phyloP scores from a whole-genome alignment of 2,329 filamentous ascomycete species.

The Paecilomyces niveus region DNA sequence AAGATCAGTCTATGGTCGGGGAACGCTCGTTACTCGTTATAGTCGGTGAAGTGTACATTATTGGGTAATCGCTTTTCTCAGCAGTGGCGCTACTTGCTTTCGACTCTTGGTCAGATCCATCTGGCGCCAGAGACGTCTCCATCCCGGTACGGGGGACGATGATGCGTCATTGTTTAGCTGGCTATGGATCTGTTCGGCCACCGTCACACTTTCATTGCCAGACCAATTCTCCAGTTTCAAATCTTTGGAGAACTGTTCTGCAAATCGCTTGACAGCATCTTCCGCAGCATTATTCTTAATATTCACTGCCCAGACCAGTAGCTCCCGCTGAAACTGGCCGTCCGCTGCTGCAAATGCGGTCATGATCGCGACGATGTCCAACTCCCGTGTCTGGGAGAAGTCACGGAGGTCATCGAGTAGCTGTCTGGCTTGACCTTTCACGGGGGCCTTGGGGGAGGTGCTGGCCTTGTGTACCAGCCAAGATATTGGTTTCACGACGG shows the following conservation, averaged over 20 bases:
- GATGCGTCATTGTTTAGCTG: constrained; percentile 8
- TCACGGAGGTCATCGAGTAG: constrained; percentile 36
- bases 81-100: constrained; percentile 56
- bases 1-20: not conserved
- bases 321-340: constrained; percentile 43
- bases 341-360: constrained; percentile 45
- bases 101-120: constrained; percentile 51
- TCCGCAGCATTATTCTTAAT: constrained; percentile 14
- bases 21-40: not conserved
- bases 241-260: constrained; percentile 33
- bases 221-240: constrained; percentile 37
- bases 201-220: constrained; percentile 16
- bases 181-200: constrained; percentile 11
- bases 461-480: constrained; percentile 47
- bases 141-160: constrained; percentile 16
- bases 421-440: constrained; percentile 12
- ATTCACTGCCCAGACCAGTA: constrained; percentile 44
- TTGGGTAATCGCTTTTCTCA: constrained; percentile 41
- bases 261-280: constrained; percentile 39
- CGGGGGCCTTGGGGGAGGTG: not conserved
- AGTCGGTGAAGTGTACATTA: constrained; percentile 4
- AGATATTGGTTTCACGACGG: constrained; percentile 49
- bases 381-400: constrained; percentile 39
- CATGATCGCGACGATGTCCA: constrained; percentile 54
- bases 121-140: constrained; percentile 50